These are phyloP conservation scores for Cryptosporidium andersoni DNA, from an alignment of 169 alveolate genomes.

Conservation along the genomic window DNA sequence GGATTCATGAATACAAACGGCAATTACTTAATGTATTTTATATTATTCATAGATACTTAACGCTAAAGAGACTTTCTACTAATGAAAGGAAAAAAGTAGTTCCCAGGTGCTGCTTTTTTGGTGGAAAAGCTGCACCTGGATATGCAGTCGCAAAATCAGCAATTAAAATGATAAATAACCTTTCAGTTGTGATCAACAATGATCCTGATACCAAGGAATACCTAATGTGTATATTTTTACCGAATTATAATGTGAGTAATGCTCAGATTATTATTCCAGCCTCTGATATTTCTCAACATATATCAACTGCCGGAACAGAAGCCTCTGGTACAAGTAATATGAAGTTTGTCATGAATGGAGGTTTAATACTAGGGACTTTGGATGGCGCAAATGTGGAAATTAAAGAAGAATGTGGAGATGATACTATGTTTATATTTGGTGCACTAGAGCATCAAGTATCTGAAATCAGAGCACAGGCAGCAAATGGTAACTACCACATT, in stretches of 20 bases:
- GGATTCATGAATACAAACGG: conserved; percentile 95
- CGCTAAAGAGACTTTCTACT: conserved; percentile 76
- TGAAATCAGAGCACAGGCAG: conserved; percentile 80
- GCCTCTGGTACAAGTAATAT: conserved; percentile 95
- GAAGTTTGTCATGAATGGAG: conserved; percentile 96
- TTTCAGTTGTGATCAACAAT: conserved; percentile 86
- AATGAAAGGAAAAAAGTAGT: conserved; percentile 81
- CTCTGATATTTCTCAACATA: conserved; percentile 91
- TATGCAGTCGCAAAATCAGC: conserved; percentile 90
- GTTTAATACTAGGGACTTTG: conserved; percentile 91
- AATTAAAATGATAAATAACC: conserved; percentile 89
- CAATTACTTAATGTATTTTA: conserved; percentile 88
- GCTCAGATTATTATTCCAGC: conserved; percentile 94
- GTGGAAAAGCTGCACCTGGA: conserved; percentile 95
- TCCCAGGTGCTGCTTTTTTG: conserved; percentile 89
- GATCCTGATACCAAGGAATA: conserved; percentile 87
- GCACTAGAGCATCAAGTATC: conserved; percentile 87
- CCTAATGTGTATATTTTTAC: conserved; percentile 87
- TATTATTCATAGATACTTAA: conserved; percentile 88
- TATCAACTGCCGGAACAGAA: conserved; percentile 94
- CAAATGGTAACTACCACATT: conserved; percentile 83
- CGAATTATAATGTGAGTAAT: conserved; percentile 91
- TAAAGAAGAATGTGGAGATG: conserved; percentile 91
- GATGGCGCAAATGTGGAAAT: conserved; percentile 97
- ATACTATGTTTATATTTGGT: conserved; percentile 93